A percentile compares a stretch with the other conserved stretches of the same genome.
Conservation (phyloP, 208 protist genomes). For the Endotrypanum monterogeii region DNA sequence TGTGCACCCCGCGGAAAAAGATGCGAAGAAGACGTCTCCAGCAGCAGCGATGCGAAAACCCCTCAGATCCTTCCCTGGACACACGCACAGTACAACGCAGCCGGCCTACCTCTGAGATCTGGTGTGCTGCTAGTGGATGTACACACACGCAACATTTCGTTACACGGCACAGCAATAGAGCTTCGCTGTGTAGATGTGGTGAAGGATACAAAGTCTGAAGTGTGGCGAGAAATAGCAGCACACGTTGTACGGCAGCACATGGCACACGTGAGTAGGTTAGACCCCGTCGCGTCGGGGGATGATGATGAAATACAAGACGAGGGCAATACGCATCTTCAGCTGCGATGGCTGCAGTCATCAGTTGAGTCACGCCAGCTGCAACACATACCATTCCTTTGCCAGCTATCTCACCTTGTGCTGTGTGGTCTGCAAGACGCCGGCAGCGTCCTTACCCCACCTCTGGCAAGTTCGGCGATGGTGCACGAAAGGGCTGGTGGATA, state of each 20-base stretch:
- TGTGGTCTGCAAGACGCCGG: neutral
- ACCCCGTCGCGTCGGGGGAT: neutral
- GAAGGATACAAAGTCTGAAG: neutral
- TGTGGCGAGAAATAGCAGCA: conserved; percentile 9
- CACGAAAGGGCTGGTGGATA: neutral
- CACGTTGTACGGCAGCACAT: conserved; percentile 4
- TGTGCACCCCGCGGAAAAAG: too few species aligned
- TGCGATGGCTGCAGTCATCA: conserved; percentile 14
- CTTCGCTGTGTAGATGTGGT: conserved; percentile 15
- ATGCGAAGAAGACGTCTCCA: neutral
- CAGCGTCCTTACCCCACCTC: neutral
- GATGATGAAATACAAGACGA: neutral
- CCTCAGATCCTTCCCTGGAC: conserved; percentile 1
- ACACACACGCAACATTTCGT: neutral
- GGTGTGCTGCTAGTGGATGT: conserved; percentile 11
- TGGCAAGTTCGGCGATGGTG: neutral
- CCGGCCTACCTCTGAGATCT: neutral
- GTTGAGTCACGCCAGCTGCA: conserved; percentile 2
- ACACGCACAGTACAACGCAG: neutral
- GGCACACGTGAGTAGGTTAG: neutral
- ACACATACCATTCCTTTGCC: neutral
- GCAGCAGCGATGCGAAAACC: too few species aligned
- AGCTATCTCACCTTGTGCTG: conserved; percentile 1
- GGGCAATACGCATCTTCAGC: neutral
- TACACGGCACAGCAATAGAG: neutral